These are phyloP conservation scores for Lepidium didymum DNA, from an alignment of 345 rosid species.

Conservation along the genomic window DNA sequence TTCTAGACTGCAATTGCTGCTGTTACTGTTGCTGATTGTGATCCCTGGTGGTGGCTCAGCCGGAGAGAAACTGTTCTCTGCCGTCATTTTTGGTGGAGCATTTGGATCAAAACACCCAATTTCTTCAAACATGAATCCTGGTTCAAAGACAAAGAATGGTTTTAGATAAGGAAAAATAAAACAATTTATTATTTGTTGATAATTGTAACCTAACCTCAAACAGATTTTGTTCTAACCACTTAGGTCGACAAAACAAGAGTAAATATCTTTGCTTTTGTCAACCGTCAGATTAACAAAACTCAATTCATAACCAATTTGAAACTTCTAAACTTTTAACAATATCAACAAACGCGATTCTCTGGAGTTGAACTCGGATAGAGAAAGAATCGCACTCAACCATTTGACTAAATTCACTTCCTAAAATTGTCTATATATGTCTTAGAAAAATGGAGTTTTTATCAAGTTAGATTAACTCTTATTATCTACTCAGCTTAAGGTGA, in stretches of 20 bases:
- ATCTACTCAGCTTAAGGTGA: background rate
- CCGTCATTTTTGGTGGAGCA: conserved; percentile 29
- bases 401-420: too few relatives aligned
- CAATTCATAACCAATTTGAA: too few relatives aligned
- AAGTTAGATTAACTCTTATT: background rate
- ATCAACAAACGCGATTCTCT: too few relatives aligned
- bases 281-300: too few relatives aligned
- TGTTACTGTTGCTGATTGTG: conserved; percentile 19
- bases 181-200: background rate
- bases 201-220: background rate
- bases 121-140: conserved; percentile 41
- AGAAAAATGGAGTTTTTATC: background rate
- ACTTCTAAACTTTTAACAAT: too few relatives aligned
- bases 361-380: too few relatives aligned
- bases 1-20: conserved; percentile 34
- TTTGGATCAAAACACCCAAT: conserved; percentile 45
- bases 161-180: conserved; percentile 2
- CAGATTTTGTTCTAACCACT: background rate
- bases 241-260: background rate
- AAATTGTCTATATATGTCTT: too few relatives aligned
- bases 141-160: background rate
- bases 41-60: conserved; percentile 14
- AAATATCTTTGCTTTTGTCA: too few relatives aligned
- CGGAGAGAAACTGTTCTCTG: conserved; percentile 21
- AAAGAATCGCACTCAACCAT: too few relatives aligned